A percentile compares a stretch with the other conserved stretches of the same genome.
phyloP scores from a whole-genome alignment of 192 early-diverging fungal genomes.

The Linnemannia exigua region DNA sequence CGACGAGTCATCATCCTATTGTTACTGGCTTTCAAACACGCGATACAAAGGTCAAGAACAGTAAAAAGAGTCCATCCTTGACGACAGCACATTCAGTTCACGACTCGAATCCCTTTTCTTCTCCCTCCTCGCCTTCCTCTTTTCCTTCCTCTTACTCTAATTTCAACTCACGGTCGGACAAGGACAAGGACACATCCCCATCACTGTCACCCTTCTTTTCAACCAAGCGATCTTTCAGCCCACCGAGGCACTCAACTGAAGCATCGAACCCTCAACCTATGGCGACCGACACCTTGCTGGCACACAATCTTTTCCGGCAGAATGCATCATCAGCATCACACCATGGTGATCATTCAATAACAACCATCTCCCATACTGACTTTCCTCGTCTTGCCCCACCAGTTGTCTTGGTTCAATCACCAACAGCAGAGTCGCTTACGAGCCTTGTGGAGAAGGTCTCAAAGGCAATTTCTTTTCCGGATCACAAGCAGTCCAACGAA shows the following conservation, averaged over 20 bases:
- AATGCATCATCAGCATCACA: conserved; percentile 1
- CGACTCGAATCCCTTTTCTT: conserved; percentile 25
- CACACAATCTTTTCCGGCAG: conserved; percentile 24
- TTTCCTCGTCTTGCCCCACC: conserved; percentile 45
- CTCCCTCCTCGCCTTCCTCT: conserved; percentile 26
- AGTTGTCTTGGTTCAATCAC: conserved; percentile 44
- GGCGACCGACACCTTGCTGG: conserved; percentile 14
- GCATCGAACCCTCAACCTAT: conserved; percentile 24
- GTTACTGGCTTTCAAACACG: conserved; percentile 36
- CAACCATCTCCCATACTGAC: conserved; percentile 3
- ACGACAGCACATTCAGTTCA: conserved; percentile 12
- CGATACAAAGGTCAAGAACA: conserved; percentile 26
- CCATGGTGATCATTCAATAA: background rate
- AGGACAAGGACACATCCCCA: conserved; percentile 36
- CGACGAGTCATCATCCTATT: conserved; percentile 20
- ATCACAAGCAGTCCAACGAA: background rate
- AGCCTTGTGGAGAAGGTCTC: background rate
- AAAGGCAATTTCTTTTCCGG: background rate
- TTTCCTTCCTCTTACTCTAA: conserved; percentile 15
- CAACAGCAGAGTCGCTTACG: conserved; percentile 30
- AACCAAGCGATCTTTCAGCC: conserved; percentile 44
- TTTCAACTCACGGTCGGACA: conserved; percentile 9
- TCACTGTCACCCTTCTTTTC: conserved; percentile 46
- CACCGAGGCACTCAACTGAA: conserved; percentile 20
- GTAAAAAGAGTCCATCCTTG: conserved; percentile 30